Percentiles rank a stretch among this genome's conserved stretches.
phyloP scores from a whole-genome alignment of 1,284 basidiomycete species.

The Melampsora americana region DNA sequence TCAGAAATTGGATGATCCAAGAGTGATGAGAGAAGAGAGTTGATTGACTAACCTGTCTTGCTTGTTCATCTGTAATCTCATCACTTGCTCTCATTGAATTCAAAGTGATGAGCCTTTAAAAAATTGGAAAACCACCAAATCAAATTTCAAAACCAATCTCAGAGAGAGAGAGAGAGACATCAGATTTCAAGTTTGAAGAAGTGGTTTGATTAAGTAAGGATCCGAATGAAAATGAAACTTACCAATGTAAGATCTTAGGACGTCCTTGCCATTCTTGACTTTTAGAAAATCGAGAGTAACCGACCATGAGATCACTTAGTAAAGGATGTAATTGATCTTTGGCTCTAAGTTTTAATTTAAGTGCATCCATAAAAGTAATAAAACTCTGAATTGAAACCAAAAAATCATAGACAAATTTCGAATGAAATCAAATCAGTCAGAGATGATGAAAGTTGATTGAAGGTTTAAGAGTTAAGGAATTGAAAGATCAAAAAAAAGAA shows the following conservation, averaged over 20 bases:
- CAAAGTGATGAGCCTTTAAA: conserved; percentile 79
- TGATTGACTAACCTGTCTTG: conserved; percentile 68
- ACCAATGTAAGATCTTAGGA: conserved; percentile 90
- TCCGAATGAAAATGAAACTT: conserved; percentile 49
- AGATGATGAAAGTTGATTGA: background rate
- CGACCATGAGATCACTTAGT: conserved; percentile 85
- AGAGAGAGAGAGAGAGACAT: background rate
- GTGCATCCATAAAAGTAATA: conserved; percentile 97
- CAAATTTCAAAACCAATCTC: background rate
- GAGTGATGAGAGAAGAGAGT: background rate
- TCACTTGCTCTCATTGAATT: conserved; percentile 97
- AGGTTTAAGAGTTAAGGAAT: too few relatives aligned
- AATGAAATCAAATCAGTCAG: too few relatives aligned
- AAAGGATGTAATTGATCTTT: conserved; percentile 97
- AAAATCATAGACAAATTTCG: too few relatives aligned
- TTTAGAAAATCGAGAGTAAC: conserved; percentile 85
- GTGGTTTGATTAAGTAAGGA: background rate
- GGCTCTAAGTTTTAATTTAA: conserved; percentile 84
- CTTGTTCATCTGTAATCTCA: conserved; percentile 92
- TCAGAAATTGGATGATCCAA: background rate
- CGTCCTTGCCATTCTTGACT: conserved; percentile 92
- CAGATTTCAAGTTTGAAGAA: background rate
- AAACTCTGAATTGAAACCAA: conserved; percentile 84
- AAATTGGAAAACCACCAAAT: too few relatives aligned
- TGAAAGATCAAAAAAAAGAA: too few relatives aligned